Conservation (phyloP, 164 flowering plant species). For the Tinospora cordifolia region DNA sequence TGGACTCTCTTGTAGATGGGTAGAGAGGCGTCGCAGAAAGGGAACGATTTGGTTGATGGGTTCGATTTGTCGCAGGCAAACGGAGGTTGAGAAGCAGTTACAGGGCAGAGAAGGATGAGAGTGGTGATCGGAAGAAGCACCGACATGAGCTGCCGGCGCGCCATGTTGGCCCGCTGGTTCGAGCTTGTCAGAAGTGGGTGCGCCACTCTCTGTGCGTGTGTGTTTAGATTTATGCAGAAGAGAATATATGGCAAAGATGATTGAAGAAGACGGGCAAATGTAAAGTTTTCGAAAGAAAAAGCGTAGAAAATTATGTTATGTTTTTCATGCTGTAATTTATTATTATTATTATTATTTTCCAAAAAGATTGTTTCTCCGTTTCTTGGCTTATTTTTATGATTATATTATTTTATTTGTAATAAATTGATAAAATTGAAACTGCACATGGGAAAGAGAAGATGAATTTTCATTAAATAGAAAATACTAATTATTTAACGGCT, state of each 20-base stretch:
- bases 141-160: background rate
- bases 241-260: background rate
- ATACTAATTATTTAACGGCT: too few species aligned
- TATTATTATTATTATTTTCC: too few species aligned
- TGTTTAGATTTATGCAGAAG: background rate
- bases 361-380: too few species aligned
- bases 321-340: too few species aligned
- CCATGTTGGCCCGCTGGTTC: background rate
- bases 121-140: background rate
- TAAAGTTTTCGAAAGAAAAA: background rate
- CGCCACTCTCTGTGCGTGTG: too few species aligned
- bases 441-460: too few species aligned
- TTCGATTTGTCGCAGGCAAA: constrained; percentile 49
- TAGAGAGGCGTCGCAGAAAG: constrained; percentile 49
- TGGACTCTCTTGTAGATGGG: constrained; percentile 44
- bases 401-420: too few species aligned
- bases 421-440: too few species aligned
- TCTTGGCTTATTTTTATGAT: too few species aligned
- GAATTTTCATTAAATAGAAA: too few species aligned
- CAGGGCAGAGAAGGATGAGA: constrained; percentile 12
- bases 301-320: too few species aligned
- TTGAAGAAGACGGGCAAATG: background rate
- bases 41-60: constrained; percentile 35
- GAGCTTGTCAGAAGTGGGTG: background rate
- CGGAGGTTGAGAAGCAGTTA: constrained; percentile 38